Evolutionary conservation across 2,329 filamentous ascomycete genomes (phyloP), one percentile per base, ranked within the genome.

Genomic region (Hypomyces rosellus): DNA sequence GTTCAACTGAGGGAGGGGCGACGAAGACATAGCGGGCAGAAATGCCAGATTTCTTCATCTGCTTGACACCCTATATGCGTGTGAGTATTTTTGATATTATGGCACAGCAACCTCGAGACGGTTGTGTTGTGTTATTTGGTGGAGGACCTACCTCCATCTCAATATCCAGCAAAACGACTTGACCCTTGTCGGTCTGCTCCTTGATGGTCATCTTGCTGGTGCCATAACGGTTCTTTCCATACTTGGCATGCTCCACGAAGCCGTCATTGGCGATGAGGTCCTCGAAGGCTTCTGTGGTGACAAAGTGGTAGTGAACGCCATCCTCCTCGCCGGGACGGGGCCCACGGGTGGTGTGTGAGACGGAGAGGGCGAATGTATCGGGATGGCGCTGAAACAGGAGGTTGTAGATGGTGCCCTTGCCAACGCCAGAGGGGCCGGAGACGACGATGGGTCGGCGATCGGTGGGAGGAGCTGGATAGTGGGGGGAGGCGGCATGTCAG

Each of bases 171-270:
- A 96, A 83, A 54, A 91, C 92, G 39, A 90, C 81, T 62, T 77
- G 78, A 15, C 84, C 85, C 70, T 84, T 81, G 54, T 81, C 78
- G 2, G 79, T 79, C 66, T 91, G 84, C 62, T 88, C 82, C 67
- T 85, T 79, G 55, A 96, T 89, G 25, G 89, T 89, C 68, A 78
- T 76, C 63, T 89, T 84, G 65, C 82, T 88, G 5, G 90, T 96
- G 50, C 91, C 91, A 71, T 96, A 96, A 63, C 82, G 74, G 71
- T 96, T 96, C 49, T 82, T 84, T 38, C 89, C 84, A 67, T 96
- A 96, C 66, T 86, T 74, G 49, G 91, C 91, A 73, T 87, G 71
- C 76, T 96, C 91, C 55, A 96, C 85, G 69, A 96, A 96, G 11
- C 84, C 86, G 50, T 81, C 76, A 52, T 80, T 68, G n/a, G 69